Evolutionary conservation across 805 yeast species (phyloP).

Genomic region (Candida insectorum): DNA sequence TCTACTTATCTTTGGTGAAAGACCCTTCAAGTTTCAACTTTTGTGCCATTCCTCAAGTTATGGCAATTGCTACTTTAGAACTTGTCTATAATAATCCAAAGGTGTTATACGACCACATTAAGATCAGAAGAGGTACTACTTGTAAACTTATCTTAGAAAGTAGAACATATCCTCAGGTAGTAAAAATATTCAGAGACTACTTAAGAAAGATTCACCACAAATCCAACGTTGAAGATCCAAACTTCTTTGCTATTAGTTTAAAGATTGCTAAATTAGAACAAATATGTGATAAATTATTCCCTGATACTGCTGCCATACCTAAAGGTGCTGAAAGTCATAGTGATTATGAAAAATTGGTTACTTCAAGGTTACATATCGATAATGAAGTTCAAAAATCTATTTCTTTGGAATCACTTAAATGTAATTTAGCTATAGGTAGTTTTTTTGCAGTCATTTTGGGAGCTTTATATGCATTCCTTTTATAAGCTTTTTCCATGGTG

Average conservation of each 20-base stretch:
- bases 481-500: neutral
- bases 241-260: conserved; percentile 78
- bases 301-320: conserved; percentile 52
- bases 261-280: conserved; percentile 87
- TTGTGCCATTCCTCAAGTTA: conserved; percentile 97
- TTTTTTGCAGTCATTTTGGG: conserved; percentile 10
- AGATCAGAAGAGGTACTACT: conserved; percentile 88
- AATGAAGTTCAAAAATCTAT: conserved; percentile 16
- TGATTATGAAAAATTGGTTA: conserved; percentile 35
- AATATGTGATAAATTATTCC: conserved; percentile 75
- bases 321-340: conserved; percentile 40
- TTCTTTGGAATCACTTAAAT: conserved; percentile 12
- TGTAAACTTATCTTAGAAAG: conserved; percentile 70
- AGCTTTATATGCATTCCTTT: conserved; percentile 3
- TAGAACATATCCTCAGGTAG: conserved; percentile 72
- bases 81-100: conserved; percentile 76
- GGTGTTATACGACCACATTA: conserved; percentile 69
- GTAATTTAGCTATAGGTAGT: conserved; percentile 18
- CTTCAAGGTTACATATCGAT: conserved; percentile 32
- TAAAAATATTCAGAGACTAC: conserved; percentile 72
- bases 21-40: conserved; percentile 86
- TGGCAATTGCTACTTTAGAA: conserved; percentile 96
- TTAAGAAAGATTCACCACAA: conserved; percentile 73
- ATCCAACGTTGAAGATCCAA: conserved; percentile 79
- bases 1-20: conserved; percentile 67